These are phyloP conservation scores for Fusarium paranaense DNA, from an alignment of 2,329 filamentous ascomycete genomes.

Conservation along the genomic window DNA sequence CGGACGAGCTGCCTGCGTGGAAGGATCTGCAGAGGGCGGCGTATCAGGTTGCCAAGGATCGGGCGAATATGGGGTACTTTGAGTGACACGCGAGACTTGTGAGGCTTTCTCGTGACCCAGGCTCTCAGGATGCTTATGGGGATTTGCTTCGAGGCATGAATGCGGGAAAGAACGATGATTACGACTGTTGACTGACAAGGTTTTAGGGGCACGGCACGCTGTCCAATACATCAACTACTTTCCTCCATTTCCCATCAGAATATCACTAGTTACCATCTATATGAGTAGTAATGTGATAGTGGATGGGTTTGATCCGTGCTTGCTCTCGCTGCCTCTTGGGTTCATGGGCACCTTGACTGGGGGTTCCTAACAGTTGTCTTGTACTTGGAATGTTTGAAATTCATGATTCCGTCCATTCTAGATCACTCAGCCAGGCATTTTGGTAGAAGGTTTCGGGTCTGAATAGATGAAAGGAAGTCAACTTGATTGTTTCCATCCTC, in stretches of 20 bases:
- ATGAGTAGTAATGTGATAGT: not conserved
- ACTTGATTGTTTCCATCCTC: not conserved
- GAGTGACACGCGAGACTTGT: not conserved
- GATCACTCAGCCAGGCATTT: not conserved
- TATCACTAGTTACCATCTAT: no score
- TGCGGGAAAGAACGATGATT: not conserved
- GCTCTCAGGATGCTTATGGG: not conserved
- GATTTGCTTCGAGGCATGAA: not conserved
- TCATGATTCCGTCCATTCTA: not conserved
- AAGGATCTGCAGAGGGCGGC: conserved; percentile 13
- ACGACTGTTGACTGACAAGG: not conserved
- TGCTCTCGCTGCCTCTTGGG: not conserved
- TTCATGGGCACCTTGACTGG: not conserved
- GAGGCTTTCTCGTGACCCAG: not conserved
- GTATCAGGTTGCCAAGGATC: conserved; percentile 16
- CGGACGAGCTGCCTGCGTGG: conserved; percentile 8
- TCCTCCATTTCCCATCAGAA: not conserved
- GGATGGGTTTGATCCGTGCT: not conserved
- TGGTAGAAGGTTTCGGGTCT: not conserved
- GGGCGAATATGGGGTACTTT: conserved; percentile 13
- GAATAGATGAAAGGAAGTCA: not conserved
- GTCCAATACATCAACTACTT: not conserved
- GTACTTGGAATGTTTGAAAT: not conserved
- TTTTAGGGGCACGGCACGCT: not conserved
- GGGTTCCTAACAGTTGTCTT: not conserved